Conservation (phyloP, 305 asterid genomes). For the Fraxinus angustifolia region DNA sequence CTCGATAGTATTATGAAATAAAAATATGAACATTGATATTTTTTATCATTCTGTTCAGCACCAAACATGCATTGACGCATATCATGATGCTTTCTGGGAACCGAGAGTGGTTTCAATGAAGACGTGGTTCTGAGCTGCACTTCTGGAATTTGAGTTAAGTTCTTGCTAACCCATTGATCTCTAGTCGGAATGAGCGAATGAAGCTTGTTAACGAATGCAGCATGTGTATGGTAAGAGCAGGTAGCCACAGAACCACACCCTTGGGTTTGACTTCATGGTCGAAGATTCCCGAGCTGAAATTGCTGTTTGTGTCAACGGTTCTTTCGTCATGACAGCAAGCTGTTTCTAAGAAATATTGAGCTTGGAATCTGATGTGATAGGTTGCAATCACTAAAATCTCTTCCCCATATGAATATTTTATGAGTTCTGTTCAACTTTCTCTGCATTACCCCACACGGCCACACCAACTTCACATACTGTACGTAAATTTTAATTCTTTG, state of each 20-base stretch:
- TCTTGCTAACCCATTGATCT: too few relatives aligned
- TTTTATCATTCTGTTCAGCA: not conserved
- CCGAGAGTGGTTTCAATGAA: not conserved
- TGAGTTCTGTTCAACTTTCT: not conserved
- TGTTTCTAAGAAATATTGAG: not conserved
- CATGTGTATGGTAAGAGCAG: not conserved
- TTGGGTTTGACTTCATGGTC: too few relatives aligned
- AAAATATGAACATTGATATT: not conserved
- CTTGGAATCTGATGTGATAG: not conserved
- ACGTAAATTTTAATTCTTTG: too few relatives aligned
- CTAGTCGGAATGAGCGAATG: too few relatives aligned
- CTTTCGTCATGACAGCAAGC: not conserved
- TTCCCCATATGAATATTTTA: too few relatives aligned
- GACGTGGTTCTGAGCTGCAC: not conserved
- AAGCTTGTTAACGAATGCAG: not conserved
- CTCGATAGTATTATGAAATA: too few relatives aligned
- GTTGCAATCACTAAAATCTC: too few relatives aligned
- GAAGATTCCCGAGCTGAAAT: not conserved
- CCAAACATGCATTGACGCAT: not conserved
- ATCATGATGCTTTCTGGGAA: not conserved
- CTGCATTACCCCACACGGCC: not conserved
- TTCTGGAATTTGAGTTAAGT: slow-evolving; percentile 11
- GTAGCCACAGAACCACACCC: too few relatives aligned
- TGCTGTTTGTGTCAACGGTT: not conserved
- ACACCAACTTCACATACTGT: too few relatives aligned